Percentiles rank a stretch among this genome's conserved stretches.
Evolutionary conservation across 169 alveolate genomes (phyloP).

Genomic region (Perkinsus chesapeaki): DNA sequence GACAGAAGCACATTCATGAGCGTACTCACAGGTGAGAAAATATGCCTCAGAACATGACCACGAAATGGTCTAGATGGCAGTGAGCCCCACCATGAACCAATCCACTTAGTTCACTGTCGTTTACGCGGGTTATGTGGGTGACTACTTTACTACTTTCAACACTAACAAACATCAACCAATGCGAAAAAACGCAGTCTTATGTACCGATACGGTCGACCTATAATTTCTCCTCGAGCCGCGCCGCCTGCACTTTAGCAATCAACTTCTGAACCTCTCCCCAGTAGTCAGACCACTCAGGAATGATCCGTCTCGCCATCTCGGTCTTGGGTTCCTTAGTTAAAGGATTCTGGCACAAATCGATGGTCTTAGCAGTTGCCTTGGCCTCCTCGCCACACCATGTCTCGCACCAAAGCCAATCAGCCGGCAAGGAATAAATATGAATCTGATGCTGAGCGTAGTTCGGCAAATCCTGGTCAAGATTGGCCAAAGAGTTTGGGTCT

Average conservation of each 20-base stretch:
- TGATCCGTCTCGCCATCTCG: conserved; percentile 29
- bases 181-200: not conserved
- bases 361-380: conserved; percentile 41
- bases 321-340: conserved; percentile 47
- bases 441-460: conserved; percentile 42
- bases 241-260: not conserved
- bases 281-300: conserved; percentile 33
- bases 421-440: conserved; percentile 43
- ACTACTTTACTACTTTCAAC: too few species aligned
- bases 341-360: conserved; percentile 60
- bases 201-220: not conserved
- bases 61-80: too few species aligned
- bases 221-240: not conserved
- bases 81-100: too few species aligned
- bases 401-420: conserved; percentile 65
- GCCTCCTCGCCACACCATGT: conserved; percentile 52
- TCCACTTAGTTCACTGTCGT: too few species aligned
- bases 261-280: not conserved
- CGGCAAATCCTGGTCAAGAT: conserved; percentile 62
- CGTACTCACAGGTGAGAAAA: too few species aligned
- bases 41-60: too few species aligned
- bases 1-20: too few species aligned
- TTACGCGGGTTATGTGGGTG: too few species aligned
- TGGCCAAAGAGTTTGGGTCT: conserved; percentile 48
- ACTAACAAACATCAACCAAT: too few species aligned